Percentiles rank a stretch among this genome's conserved stretches.
phyloP scores from a whole-genome alignment of 495 filamentous ascomycete genomes.

The Aspergillus coremiiformis region DNA sequence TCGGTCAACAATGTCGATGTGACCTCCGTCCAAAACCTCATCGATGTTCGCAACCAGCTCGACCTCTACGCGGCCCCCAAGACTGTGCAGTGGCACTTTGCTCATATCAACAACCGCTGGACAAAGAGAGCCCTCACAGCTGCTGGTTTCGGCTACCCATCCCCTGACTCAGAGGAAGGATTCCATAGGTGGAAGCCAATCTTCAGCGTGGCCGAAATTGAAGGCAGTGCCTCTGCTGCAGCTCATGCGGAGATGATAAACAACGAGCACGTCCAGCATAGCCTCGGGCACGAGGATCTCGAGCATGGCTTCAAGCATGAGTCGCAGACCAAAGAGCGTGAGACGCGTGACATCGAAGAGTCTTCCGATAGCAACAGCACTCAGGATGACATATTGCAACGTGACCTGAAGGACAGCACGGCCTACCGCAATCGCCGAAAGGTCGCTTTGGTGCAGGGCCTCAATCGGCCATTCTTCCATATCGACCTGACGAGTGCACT shows the following conservation, averaged over 20 bases:
- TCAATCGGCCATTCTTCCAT: slow-evolving; percentile 90
- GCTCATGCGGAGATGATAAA: slow-evolving; percentile 49
- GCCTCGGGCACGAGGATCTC: slow-evolving; percentile 24
- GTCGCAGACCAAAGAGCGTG: slow-evolving; percentile 21
- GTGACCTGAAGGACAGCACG: slow-evolving; percentile 39
- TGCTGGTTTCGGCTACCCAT: slow-evolving; percentile 88
- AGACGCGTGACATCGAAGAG: slow-evolving; percentile 27
- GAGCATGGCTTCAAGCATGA: slow-evolving; percentile 34
- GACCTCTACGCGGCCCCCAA: slow-evolving; percentile 81
- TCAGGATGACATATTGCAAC: slow-evolving; percentile 37
- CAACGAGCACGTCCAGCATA: slow-evolving; percentile 43
- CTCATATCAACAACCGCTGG: slow-evolving; percentile 93
- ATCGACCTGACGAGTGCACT: slow-evolving; percentile 87
- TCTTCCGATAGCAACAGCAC: slow-evolving; percentile 25
- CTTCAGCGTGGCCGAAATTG: slow-evolving; percentile 88
- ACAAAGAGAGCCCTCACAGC: slow-evolving; percentile 90
- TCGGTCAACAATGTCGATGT: slow-evolving; percentile 96
- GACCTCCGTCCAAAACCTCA: slow-evolving; percentile 88
- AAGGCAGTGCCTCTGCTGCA: slow-evolving; percentile 61
- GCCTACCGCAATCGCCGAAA: slow-evolving; percentile 36
- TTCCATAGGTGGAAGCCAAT: slow-evolving; percentile 86
- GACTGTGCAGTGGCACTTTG: slow-evolving; percentile 91
- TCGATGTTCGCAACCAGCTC: slow-evolving; percentile 96
- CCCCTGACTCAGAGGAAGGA: slow-evolving; percentile 47
- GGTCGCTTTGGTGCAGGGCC: slow-evolving; percentile 68